Base-by-base conservation (phyloP, 2,329 filamentous ascomycete species). In the Hymenoscyphus fraxineus region DNA sequence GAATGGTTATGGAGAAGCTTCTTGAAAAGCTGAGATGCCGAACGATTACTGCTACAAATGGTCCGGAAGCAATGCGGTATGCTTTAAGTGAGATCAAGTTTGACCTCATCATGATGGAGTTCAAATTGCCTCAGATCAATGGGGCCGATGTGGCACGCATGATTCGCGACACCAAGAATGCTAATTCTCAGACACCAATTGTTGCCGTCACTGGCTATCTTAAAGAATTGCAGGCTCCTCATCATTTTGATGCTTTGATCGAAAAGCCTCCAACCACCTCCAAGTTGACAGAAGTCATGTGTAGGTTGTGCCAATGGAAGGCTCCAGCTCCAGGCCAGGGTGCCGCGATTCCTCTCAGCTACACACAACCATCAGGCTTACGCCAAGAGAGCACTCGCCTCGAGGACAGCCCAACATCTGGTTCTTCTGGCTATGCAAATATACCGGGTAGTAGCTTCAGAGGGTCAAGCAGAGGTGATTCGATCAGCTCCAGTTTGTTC, bases 1-100 rank as follows among this genome's bases (percentile, higher is more conserved):
- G 94, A 27, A 88, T 99, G 81, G 94, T 99, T n/a, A 98, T 99
- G 94, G 95, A 99, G 75, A 95, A 96, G 72, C 80, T 99, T 7
- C 83, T 99, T 61, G 95, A 99, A 77, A 99, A 98, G 78, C 81
- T 98, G 41, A 90, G 92, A 41, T 99, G 95, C 73, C 91, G 95
- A 54, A 97, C 94, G 9, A 95, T 99, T 72, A 93, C 92, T 2
- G 94, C 95, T 4, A 85, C 89, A 2, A 97, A 93, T 71, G 95
- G 95, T 0, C 89, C 92, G 0, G 95, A 99, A 74, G 95, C 94
- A 12, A 89, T 97, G 72, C 88, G 94, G 27, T 97, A 95, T 77
- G 93, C 95, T 35, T 91, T 96, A 82, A 94, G 94, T 73, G 94
- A 98, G 75, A 94, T 99, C 75, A 96, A 98, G 74, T 99, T 98